phyloP scores from a whole-genome alignment of 106 monocot species.

The Acorus calamus region DNA sequence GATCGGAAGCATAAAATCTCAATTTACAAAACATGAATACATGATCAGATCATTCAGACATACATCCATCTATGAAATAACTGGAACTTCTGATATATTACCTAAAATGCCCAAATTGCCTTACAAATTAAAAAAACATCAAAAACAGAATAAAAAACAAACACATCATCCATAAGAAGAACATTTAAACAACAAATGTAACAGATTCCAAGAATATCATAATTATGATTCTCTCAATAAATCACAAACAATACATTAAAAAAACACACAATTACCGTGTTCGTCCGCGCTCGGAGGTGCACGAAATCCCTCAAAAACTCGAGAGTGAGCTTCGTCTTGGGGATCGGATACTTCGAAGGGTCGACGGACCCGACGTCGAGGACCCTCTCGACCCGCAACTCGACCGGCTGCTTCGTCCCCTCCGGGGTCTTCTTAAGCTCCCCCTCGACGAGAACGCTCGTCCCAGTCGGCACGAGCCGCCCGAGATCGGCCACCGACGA shows the following conservation, averaged over 20 bases:
- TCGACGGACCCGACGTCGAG: slow-evolving; percentile 61
- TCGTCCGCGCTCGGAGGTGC: slow-evolving; percentile 77
- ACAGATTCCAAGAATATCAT: too few species aligned
- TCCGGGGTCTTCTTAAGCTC: slow-evolving; percentile 79
- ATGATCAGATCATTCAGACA: too few species aligned
- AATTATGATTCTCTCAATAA: not conserved
- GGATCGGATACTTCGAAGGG: slow-evolving; percentile 64
- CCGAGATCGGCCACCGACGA: slow-evolving; percentile 39
- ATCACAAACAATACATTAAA: not conserved
- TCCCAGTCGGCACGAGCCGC: slow-evolving; percentile 68
- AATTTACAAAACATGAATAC: too few species aligned
- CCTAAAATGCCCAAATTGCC: too few species aligned
- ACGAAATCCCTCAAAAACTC: slow-evolving; percentile 73
- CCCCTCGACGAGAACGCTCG: slow-evolving; percentile 77
- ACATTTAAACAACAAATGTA: too few species aligned
- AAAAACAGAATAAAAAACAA: slow-evolving; percentile 2
- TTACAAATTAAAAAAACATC: not conserved
- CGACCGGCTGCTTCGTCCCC: slow-evolving; percentile 71
- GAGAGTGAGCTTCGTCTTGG: slow-evolving; percentile 71
- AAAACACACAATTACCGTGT: slow-evolving; percentile 38
- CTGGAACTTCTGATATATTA: too few species aligned
- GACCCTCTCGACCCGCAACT: slow-evolving; percentile 55
- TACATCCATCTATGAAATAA: too few species aligned
- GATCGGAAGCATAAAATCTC: too few species aligned
- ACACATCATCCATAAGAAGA: not conserved